Evolutionary conservation across 179 eudicot genomes (phyloP), one percentile per base, ranked within the genome.

Genomic region (Spergularia azorica): DNA sequence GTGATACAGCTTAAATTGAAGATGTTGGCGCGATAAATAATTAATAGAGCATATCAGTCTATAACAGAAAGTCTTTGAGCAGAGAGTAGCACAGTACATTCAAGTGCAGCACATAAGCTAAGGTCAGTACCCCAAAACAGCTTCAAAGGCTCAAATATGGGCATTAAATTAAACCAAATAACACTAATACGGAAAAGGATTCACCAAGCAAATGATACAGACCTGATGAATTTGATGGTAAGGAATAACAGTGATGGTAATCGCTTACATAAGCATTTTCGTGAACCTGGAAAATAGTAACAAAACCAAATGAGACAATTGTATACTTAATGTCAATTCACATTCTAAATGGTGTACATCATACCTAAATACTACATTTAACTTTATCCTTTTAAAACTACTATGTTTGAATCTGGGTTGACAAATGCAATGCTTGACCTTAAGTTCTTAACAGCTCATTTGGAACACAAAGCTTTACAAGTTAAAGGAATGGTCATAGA

Each of bases 241-340:
- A 72, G 56, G 93, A 89, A 81, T 87, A 96, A 83, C 99, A 96
- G 81, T 96, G 99, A 86, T 96, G 99, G 83, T 89, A 92, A 48
- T 96, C 99, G 71, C 98, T 96, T 32, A 88, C 71, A 81, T 96
- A 96, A 78, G 99, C 97, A 87, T 96, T 96, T 89, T 96, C 99
- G 87, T 96, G 99, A 84, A 96, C 91, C 98, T 94, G 90, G 84
- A 90, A 87, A 58, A 61, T 52, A 78, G 57, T 63, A 58, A 17
- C 63, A 63, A 17, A 41, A 36, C 39, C 32, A 11, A 62, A 39
- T 83, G 36, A 83, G 76, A 79, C 41, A 56, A 38, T 58, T 11
- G 3, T 54, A 43, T 56, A 61, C 38, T 16, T 26, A 14, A 11
- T 16, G 11, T 63, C 57, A 63, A 39, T 60, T 21, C 32, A 59